These are phyloP conservation scores for Russula foetens DNA, from an alignment of 768 basidiomycete genomes.

Conservation along the genomic window DNA sequence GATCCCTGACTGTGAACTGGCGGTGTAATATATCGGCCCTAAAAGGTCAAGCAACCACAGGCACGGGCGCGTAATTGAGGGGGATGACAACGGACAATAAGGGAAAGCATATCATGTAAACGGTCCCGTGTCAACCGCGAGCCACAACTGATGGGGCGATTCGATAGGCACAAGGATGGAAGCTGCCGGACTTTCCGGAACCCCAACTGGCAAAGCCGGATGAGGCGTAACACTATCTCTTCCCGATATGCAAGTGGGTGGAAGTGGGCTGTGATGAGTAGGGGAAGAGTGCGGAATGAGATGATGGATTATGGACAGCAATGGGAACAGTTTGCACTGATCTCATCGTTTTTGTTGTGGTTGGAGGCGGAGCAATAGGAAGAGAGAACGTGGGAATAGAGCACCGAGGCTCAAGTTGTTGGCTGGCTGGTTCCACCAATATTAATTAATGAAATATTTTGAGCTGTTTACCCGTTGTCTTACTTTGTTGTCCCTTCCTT, in stretches of 20 bases:
- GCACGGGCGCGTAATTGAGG: background rate
- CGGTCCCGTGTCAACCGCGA: background rate
- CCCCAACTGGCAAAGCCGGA: no score
- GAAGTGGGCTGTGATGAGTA: background rate
- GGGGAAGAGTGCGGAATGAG: background rate
- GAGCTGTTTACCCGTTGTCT: background rate
- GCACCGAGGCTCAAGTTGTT: no score
- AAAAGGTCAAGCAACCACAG: background rate
- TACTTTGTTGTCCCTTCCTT: constrained; percentile 3
- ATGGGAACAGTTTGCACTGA: no score
- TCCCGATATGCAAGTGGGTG: background rate
- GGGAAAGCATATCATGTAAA: background rate
- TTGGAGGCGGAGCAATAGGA: no score
- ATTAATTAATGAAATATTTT: background rate
- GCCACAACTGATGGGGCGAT: background rate
- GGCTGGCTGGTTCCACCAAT: no score
- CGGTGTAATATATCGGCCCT: no score
- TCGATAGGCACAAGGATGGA: background rate
- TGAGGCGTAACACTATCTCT: background rate
- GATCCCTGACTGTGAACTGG: no score
- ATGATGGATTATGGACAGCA: background rate
- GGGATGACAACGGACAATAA: background rate
- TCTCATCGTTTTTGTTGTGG: no score
- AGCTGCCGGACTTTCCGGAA: background rate
- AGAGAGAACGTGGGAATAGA: background rate